Conservation (phyloP, 805 yeast species). For the Lachancea mirantina region DNA sequence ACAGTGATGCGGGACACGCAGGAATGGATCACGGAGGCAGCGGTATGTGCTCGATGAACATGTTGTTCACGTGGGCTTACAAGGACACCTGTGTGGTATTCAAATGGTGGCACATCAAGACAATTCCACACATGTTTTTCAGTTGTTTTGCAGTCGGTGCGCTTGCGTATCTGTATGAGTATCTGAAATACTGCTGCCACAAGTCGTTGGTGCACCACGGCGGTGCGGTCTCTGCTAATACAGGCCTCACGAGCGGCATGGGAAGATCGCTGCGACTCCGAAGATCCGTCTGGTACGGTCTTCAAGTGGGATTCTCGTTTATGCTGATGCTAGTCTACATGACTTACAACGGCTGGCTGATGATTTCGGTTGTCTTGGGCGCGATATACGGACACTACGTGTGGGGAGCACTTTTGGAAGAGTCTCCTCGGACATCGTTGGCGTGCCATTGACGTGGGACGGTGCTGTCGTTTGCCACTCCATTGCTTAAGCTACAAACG, state of each 20-base stretch:
- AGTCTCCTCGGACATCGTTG: constrained; percentile 10
- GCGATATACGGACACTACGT: constrained; percentile 61
- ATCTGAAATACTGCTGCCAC: constrained; percentile 19
- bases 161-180: constrained; percentile 57
- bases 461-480: too few species aligned
- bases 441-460: constrained; percentile 22
- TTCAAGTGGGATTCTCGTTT: constrained; percentile 64
- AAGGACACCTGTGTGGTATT: constrained; percentile 65
- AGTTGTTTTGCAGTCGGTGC: constrained; percentile 44
- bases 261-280: constrained; percentile 17
- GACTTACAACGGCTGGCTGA: constrained; percentile 84
- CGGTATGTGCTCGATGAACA: constrained; percentile 57
- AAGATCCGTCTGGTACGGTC: constrained; percentile 46
- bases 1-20: constrained; percentile 20
- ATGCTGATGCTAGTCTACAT: constrained; percentile 73
- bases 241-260: constrained; percentile 1
- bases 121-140: constrained; percentile 42
- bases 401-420: constrained; percentile 40
- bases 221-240: not conserved
- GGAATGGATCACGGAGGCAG: constrained; percentile 19
- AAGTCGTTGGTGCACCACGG: constrained; percentile 3
- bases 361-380: constrained; percentile 66
- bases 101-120: constrained; percentile 71
- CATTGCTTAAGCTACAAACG: too few species aligned
- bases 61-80: constrained; percentile 78